Conservation (phyloP, 352 stramenopile genomes). For the Phytopythium mirpurense region DNA sequence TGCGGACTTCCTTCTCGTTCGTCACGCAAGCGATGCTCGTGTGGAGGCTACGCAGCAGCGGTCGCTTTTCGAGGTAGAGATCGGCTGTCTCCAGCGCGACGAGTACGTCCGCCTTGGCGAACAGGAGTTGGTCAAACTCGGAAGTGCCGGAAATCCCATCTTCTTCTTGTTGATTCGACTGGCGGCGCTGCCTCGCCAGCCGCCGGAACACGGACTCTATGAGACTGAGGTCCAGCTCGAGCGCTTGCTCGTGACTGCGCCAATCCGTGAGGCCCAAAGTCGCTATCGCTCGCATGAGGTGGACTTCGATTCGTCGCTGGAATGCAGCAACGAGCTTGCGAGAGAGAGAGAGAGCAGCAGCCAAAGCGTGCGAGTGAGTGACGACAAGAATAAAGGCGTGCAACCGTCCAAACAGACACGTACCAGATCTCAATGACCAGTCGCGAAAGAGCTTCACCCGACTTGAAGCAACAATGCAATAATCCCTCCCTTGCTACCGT, state of each 20-base stretch:
- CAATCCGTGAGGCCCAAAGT: constrained; percentile 46
- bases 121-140: constrained; percentile 32
- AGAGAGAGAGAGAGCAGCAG: neutral
- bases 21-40: constrained; percentile 51
- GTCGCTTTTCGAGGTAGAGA: constrained; percentile 43
- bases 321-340: neutral
- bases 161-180: constrained; percentile 13
- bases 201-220: constrained; percentile 45
- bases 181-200: constrained; percentile 21
- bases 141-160: neutral
- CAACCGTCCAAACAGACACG: neutral
- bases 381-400: neutral
- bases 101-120: constrained; percentile 57
- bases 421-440: neutral
- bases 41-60: constrained; percentile 47
- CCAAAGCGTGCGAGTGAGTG: neutral
- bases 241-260: constrained; percentile 32
- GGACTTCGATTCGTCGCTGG: neutral
- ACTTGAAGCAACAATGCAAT: too few species aligned
- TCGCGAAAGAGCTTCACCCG: neutral
- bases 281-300: constrained; percentile 14
- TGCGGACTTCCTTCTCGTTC: constrained; percentile 48
- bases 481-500: too few species aligned
- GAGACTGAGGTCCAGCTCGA: constrained; percentile 47
- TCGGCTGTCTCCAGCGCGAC: constrained; percentile 31